Percentiles rank a stretch among this genome's conserved stretches.
Conservation (phyloP, 768 basidiomycete genomes). For the Rickenella mellea region DNA sequence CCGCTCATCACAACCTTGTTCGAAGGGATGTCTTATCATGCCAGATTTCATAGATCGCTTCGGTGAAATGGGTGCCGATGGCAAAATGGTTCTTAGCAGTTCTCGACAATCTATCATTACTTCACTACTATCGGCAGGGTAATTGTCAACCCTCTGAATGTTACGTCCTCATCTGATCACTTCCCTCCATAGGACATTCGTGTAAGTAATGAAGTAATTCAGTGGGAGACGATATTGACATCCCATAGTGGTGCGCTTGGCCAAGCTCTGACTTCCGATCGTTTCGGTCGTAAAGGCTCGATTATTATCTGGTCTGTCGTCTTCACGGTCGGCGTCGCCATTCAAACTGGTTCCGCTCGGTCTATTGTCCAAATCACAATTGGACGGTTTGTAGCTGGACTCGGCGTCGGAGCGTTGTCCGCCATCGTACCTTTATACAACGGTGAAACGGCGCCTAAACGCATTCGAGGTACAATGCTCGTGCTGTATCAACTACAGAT, state of each 20-base stretch:
- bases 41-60: constrained; percentile 66
- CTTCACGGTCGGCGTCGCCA: constrained; percentile 58
- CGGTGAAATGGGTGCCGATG: constrained; percentile 40
- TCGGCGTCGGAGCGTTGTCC: constrained; percentile 70
- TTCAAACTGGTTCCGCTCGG: constrained; percentile 57
- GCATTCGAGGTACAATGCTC: constrained; percentile 59
- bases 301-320: constrained; percentile 70
- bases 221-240: constrained; percentile 1
- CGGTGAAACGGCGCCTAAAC: constrained; percentile 71
- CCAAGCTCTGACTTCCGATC: constrained; percentile 69
- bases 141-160: constrained; percentile 10
- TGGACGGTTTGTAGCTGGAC: constrained; percentile 67
- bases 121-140: constrained; percentile 70
- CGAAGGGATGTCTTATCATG: constrained; percentile 71
- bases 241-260: constrained; percentile 46
- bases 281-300: constrained; percentile 61
- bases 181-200: constrained; percentile 32
- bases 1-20: neutral
- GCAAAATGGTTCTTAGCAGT: constrained; percentile 42
- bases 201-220: constrained; percentile 23
- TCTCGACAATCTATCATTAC: constrained; percentile 71
- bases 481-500: constrained; percentile 75
- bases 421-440: constrained; percentile 44
- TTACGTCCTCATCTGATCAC: neutral
- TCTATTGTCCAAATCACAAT: constrained; percentile 59